These are phyloP conservation scores for Olyra latifolia DNA, from an alignment of 176 grass and related monocot species.

Conservation along the genomic window DNA sequence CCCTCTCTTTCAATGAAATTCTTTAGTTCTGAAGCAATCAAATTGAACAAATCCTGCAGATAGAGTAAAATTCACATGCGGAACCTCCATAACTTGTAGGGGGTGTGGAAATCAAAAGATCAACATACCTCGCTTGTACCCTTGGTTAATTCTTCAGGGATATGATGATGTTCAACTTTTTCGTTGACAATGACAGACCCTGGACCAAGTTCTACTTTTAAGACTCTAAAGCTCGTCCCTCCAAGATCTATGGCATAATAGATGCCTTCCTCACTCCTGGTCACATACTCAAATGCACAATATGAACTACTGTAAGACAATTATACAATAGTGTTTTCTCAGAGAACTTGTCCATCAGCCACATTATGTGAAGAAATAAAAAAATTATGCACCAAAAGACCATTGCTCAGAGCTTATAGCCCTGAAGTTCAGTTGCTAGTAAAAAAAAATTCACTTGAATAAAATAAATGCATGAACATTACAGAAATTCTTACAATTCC, in stretches of 20 bases:
- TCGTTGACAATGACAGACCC: conserved; percentile 56
- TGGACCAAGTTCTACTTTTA: conserved; percentile 70
- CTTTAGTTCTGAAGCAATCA: conserved; percentile 67
- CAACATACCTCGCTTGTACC: conserved; percentile 64
- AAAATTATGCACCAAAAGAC: neutral
- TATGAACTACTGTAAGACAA: conserved; percentile 7
- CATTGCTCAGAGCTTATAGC: neutral
- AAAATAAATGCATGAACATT: neutral
- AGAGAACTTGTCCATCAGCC: neutral
- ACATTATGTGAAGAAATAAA: neutral
- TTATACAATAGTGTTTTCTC: neutral
- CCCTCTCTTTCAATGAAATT: conserved; percentile 67
- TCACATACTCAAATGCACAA: neutral
- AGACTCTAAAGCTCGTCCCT: conserved; percentile 83
- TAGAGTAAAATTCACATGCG: conserved; percentile 14
- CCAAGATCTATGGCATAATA: conserved; percentile 89
- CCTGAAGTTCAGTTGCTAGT: neutral
- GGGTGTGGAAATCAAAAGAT: neutral
- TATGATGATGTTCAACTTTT: conserved; percentile 60
- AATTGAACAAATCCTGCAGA: conserved; percentile 77
- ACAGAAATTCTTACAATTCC: neutral
- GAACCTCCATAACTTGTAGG: neutral
- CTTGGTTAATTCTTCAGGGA: conserved; percentile 67
- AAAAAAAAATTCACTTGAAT: neutral
- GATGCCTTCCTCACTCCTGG: conserved; percentile 82